These are phyloP conservation scores for Wickerhamomyces chaumierensis DNA, from an alignment of 805 yeast genomes.

Conservation along the genomic window DNA sequence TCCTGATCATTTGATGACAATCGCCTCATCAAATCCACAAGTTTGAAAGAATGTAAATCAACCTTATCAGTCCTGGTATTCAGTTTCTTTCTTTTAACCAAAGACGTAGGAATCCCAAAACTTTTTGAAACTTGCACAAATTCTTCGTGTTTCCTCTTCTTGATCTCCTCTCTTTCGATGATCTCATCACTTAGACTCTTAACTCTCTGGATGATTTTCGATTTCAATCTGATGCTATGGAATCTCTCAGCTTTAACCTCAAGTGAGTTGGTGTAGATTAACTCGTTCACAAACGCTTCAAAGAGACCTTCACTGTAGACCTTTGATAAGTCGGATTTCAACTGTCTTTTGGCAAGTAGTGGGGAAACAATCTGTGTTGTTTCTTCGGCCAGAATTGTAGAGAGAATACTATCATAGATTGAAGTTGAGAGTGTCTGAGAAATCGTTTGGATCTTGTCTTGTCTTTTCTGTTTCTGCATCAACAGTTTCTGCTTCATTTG, in stretches of 20 bases:
- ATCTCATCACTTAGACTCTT: slow-evolving; percentile 16
- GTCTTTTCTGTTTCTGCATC: slow-evolving; percentile 5
- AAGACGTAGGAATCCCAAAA: slow-evolving; percentile 22
- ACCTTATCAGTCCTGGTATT: not conserved
- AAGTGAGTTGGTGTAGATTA: slow-evolving; percentile 30
- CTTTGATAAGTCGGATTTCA: slow-evolving; percentile 22
- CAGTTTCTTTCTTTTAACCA: slow-evolving; percentile 14
- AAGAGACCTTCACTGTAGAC: slow-evolving; percentile 40
- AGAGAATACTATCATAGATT: too few relatives aligned
- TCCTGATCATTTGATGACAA: too few relatives aligned
- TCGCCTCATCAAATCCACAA: not conserved
- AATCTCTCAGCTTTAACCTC: slow-evolving; percentile 35
- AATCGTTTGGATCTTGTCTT: slow-evolving; percentile 7
- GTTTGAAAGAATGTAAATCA: slow-evolving; percentile 2
- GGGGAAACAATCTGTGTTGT: slow-evolving; percentile 9
- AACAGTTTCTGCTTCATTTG: slow-evolving; percentile 8
- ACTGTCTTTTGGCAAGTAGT: slow-evolving; percentile 7
- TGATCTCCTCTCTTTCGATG: slow-evolving; percentile 17
- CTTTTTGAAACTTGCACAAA: slow-evolving; percentile 21
- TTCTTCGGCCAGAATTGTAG: slow-evolving; percentile 16
- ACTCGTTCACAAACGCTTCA: slow-evolving; percentile 51
- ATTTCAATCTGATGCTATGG: slow-evolving; percentile 23
- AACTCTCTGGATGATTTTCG: slow-evolving; percentile 22
- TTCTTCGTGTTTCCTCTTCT: slow-evolving; percentile 31
- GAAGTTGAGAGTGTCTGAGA: too few relatives aligned